Base-by-base conservation (phyloP, 78 protist genomes). In the Anaeramoeba flamelloides region DNA sequence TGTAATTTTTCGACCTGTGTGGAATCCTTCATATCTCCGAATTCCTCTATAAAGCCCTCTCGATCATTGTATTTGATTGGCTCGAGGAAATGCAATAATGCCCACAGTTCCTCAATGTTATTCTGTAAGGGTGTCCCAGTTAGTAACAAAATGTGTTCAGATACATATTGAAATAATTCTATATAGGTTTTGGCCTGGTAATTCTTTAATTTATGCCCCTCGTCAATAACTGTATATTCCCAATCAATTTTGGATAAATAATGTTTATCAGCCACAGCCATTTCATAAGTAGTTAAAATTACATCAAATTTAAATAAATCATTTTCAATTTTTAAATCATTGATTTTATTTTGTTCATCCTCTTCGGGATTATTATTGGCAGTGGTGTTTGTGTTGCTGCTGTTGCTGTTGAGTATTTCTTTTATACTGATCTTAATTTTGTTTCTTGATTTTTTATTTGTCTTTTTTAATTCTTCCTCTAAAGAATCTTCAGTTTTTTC, bases 161-260 rank as follows among this genome's bases (percentile, higher is more conserved):
- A 34, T 37, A 26, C 40, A 80, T 94, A 87, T 41, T 26, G 79
- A 53, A 34, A n/a, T 31, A 22, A 1, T n/a, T 80, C 81, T 74
- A 40, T 41, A 1, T 92, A 80, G 39, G 94, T 86, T 74, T 38
- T 41, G 12, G 97, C 86, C 53, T 90, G 33, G 79, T 95, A 96
- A 92, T 97, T 98, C 89, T 98, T 98, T 77, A 98, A 88, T 12
- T 96, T 84, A 82, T 96, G 99, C 4, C 97, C 99, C 89, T 98
- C 99, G 83, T 97, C 99, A 79, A 96, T 80, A 39, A 96, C 79
- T 30, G 94, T 17, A 85, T 90, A 93, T 33, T 76, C 2, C 80
- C 82, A 81, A 3, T 38, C 26, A 38, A 82, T 34, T 2, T 3
- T 30, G 26, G 30, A 40, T 26, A 77, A 69, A n/a, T 40, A 36